phyloP scores from a whole-genome alignment of 2,329 filamentous ascomycete species.

The Scedosporium apiospermum region DNA sequence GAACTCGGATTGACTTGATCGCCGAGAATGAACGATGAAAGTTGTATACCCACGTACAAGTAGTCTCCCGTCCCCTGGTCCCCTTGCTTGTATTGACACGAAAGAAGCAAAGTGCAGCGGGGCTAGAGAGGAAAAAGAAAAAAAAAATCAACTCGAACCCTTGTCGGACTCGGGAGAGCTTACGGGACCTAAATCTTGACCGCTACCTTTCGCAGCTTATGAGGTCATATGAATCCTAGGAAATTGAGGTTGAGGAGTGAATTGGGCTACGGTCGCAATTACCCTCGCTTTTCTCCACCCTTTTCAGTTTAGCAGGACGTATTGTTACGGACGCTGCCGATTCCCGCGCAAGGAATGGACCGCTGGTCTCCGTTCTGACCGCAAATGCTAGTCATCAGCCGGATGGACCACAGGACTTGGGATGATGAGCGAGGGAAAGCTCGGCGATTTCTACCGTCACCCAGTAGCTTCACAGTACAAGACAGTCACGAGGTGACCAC shows the following conservation, averaged over 20 bases:
- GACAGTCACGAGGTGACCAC: background rate
- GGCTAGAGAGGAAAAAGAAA: background rate
- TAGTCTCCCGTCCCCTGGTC: no score
- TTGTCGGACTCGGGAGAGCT: background rate
- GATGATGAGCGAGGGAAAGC: background rate
- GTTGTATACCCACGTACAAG: background rate
- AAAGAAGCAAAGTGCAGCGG: background rate
- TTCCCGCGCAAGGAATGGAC: background rate
- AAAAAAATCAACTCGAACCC: background rate
- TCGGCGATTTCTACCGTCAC: background rate
- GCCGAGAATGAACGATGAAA: background rate
- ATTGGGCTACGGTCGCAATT: background rate
- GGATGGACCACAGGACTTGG: background rate
- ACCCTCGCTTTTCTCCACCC: background rate
- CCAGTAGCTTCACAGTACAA: background rate
- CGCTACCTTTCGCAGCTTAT: slow-evolving; percentile 1
- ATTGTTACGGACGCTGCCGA: background rate
- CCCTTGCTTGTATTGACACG: no score
- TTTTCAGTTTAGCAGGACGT: background rate
- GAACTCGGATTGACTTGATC: background rate
- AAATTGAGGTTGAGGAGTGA: background rate
- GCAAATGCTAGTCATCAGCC: background rate
- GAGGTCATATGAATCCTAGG: slow-evolving; percentile 2
- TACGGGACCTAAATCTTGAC: slow-evolving; percentile 2
- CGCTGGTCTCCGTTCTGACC: background rate